phyloP scores from a whole-genome alignment of 2,329 filamentous ascomycete genomes.

The Apiospora marii region DNA sequence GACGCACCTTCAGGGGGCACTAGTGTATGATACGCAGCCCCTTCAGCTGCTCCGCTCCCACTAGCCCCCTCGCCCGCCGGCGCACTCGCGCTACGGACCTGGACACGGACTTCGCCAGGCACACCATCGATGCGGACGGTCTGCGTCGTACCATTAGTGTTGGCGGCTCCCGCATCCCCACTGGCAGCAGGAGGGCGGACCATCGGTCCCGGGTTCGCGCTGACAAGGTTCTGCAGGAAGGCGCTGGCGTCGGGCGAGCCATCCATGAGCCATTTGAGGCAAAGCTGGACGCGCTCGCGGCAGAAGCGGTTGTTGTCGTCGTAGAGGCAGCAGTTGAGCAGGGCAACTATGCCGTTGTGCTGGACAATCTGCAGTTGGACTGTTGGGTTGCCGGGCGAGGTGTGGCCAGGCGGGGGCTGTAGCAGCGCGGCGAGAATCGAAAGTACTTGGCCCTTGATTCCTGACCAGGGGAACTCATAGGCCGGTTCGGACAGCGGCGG shows the following conservation, averaged over 20 bases:
- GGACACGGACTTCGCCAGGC: slow-evolving; percentile 63
- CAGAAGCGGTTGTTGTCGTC: slow-evolving; percentile 95
- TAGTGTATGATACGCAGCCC: not conserved
- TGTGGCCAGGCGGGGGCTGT: slow-evolving; percentile 75
- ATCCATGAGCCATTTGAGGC: slow-evolving; percentile 83
- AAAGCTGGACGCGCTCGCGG: slow-evolving; percentile 88
- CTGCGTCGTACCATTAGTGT: slow-evolving; percentile 38
- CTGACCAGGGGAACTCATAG: slow-evolving; percentile 70
- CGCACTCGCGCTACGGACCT: slow-evolving; percentile 51
- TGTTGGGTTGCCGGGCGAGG: slow-evolving; percentile 69
- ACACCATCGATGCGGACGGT: slow-evolving; percentile 63
- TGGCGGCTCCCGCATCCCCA: slow-evolving; percentile 36
- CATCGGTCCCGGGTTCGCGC: slow-evolving; percentile 37
- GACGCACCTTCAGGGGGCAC: slow-evolving; percentile 11
- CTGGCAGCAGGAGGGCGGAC: slow-evolving; percentile 33
- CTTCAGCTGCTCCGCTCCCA: slow-evolving; percentile 6
- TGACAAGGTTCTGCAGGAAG: slow-evolving; percentile 71
- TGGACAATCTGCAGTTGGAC: slow-evolving; percentile 90
- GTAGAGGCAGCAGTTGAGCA: slow-evolving; percentile 88
- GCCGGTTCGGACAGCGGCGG: slow-evolving; percentile 68
- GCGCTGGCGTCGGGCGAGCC: slow-evolving; percentile 77
- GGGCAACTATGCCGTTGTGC: slow-evolving; percentile 84
- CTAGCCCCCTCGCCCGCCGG: slow-evolving; percentile 33
- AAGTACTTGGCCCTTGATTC: slow-evolving; percentile 92
- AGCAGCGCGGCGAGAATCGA: slow-evolving; percentile 89